A percentile compares a stretch with the other conserved stretches of the same genome.
Conservation (phyloP, 345 rosid species). For the Syzygium oleosum region DNA sequence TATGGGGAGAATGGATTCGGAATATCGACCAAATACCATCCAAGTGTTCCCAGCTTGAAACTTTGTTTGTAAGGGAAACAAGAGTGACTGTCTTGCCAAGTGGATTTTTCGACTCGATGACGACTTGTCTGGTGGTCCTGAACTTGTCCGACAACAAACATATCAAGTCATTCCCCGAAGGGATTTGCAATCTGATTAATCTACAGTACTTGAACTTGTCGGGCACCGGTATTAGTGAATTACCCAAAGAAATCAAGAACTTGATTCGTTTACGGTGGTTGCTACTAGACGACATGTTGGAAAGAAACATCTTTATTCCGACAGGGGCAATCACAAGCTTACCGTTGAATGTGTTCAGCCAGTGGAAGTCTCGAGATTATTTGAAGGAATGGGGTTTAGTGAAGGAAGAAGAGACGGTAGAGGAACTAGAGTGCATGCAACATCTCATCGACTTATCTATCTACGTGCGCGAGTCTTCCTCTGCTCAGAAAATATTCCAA, state of each 20-base stretch:
- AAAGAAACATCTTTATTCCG: fast-evolving
- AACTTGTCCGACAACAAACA: fast-evolving
- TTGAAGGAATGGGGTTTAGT: fast-evolving
- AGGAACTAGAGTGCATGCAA: background rate
- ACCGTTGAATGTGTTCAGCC: background rate
- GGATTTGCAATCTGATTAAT: background rate
- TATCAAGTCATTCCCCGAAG: fast-evolving
- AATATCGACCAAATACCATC: fast-evolving
- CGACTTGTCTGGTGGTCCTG: fast-evolving
- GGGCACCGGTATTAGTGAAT: fast-evolving
- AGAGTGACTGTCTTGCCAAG: fast-evolving
- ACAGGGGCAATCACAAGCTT: fast-evolving
- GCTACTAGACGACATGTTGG: fast-evolving
- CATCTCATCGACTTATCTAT: background rate
- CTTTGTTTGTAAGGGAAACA: background rate
- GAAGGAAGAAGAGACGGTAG: background rate
- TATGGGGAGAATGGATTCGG: fast-evolving
- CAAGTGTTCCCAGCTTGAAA: fast-evolving
- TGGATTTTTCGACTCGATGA: fast-evolving
- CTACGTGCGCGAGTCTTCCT: fast-evolving
- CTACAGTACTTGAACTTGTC: fast-evolving
- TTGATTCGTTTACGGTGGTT: background rate
- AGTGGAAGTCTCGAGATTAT: fast-evolving
- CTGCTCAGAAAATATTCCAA: background rate
- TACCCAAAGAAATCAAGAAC: fast-evolving